Percentiles rank a stretch among this genome's conserved stretches.
Evolutionary conservation across 805 yeast genomes (phyloP).

Genomic region (Brettanomyces anomalus): DNA sequence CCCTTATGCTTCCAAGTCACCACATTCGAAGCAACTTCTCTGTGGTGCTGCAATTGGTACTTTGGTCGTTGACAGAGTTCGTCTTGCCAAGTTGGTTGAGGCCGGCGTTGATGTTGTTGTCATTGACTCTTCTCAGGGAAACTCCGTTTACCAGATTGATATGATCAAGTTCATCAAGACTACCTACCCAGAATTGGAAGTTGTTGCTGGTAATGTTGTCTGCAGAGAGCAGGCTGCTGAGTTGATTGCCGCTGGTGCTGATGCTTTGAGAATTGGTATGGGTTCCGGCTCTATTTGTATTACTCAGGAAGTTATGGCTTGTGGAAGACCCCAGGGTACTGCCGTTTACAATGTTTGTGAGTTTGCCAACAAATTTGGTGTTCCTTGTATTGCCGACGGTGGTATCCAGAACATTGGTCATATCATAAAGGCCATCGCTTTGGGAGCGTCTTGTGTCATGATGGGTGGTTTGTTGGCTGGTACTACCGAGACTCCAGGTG

Average conservation of each 20-base stretch:
- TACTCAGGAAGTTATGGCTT: slow-evolving; percentile 99
- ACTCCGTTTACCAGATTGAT: slow-evolving; percentile 88
- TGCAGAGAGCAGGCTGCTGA: slow-evolving; percentile 98
- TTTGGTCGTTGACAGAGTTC: slow-evolving; percentile 75
- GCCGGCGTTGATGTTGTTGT: slow-evolving; percentile 98
- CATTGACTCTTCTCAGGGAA: slow-evolving; percentile 95
- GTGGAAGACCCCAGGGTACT: slow-evolving; percentile 99
- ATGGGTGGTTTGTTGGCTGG: slow-evolving; percentile 99
- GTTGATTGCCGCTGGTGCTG: slow-evolving; percentile 92
- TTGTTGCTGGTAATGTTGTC: slow-evolving; percentile 97
- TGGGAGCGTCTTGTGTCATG: slow-evolving; percentile 97
- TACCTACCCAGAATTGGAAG: slow-evolving; percentile 70
- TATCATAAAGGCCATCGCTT: slow-evolving; percentile 90
- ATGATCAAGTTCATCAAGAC: slow-evolving; percentile 88
- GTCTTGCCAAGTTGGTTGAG: slow-evolving; percentile 75
- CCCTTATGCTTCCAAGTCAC: slow-evolving; percentile 93
- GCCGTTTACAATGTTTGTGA: slow-evolving; percentile 93
- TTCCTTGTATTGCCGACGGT: slow-evolving; percentile 99
- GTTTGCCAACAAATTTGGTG: slow-evolving; percentile 92
- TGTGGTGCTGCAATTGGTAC: slow-evolving; percentile 99
- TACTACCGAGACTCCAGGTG: slow-evolving; percentile 97
- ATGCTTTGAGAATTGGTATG: slow-evolving; percentile 98
- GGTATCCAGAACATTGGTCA: slow-evolving; percentile 99
- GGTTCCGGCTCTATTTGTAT: slow-evolving; percentile 99
- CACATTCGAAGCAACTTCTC: slow-evolving; percentile 85